Percentiles rank a stretch among this genome's conserved stretches.
phyloP scores from a whole-genome alignment of 345 rosid species.

The Arabis hirsuta region DNA sequence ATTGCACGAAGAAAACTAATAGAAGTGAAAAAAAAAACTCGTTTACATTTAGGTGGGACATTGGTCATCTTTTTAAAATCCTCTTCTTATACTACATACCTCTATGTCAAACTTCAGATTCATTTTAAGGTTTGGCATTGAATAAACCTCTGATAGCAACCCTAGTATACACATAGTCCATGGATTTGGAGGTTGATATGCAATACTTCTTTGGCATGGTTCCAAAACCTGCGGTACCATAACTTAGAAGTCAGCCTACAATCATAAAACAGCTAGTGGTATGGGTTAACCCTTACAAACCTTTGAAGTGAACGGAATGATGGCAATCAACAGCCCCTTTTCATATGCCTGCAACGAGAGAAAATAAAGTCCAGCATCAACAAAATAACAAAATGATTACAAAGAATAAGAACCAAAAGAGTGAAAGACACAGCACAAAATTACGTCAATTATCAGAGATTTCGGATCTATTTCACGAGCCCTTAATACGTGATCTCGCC shows the following conservation, averaged over 20 bases:
- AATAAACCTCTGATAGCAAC: conserved; percentile 77
- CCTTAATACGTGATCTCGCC: conserved; percentile 78
- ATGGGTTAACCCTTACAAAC: conserved; percentile 44
- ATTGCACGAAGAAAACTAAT: neutral
- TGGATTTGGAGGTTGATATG: conserved; percentile 94
- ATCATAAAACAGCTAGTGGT: conserved; percentile 8
- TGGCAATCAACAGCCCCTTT: conserved; percentile 91
- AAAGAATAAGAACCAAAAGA: neutral
- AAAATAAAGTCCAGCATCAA: neutral
- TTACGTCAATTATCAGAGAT: conserved; percentile 81
- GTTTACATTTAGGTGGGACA: neutral
- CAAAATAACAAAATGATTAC: neutral
- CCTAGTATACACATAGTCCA: conserved; percentile 94
- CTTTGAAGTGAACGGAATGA: conserved; percentile 88
- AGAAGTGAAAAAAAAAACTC: neutral
- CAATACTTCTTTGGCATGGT: conserved; percentile 81
- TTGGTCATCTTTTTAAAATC: conserved; percentile 7
- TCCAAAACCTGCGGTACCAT: conserved; percentile 65
- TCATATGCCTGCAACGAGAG: conserved; percentile 71
- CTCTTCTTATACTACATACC: conserved; percentile 46
- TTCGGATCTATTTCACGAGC: conserved; percentile 93
- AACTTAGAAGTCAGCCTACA: neutral
- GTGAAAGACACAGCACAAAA: conserved; percentile 3
- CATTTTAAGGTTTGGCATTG: conserved; percentile 93
- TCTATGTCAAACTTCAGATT: conserved; percentile 94